Conservation (phyloP, 441 rosid genomes). For the Erysimum pusillum region DNA sequence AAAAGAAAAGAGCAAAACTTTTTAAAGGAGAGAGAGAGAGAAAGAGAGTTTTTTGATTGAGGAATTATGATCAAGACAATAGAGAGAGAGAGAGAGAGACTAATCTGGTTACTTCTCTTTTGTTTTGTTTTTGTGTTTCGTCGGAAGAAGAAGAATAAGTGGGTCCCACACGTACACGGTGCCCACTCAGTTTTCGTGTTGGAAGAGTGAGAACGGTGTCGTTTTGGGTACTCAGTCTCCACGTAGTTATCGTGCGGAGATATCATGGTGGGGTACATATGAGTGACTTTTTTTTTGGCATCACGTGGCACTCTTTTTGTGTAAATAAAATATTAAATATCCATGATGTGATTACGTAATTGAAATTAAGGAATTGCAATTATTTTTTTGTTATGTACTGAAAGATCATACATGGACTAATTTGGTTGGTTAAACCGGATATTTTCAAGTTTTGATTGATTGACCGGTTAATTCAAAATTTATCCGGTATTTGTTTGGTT, state of each 20-base stretch:
- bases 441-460: not conserved
- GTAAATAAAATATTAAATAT: not conserved
- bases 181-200: slow-evolving; percentile 50
- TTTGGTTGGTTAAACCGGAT: not conserved
- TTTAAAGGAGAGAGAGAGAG: too few relatives aligned
- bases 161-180: slow-evolving; percentile 48
- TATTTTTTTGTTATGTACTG: too few relatives aligned
- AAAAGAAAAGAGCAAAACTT: not conserved
- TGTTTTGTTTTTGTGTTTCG: slow-evolving; percentile 26
- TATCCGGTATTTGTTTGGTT: too few relatives aligned
- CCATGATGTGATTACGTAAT: slow-evolving; percentile 3
- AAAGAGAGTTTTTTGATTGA: too few relatives aligned
- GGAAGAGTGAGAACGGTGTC: slow-evolving; percentile 10
- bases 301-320: slow-evolving; percentile 33
- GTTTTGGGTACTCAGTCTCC: slow-evolving; percentile 11
- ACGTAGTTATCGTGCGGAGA: slow-evolving; percentile 33
- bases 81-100: slow-evolving; percentile 33
- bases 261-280: slow-evolving; percentile 39
- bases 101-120: not conserved
- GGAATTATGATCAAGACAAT: not conserved
- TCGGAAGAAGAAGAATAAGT: slow-evolving; percentile 35
- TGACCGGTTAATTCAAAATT: not conserved
- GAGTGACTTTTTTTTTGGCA: slow-evolving; percentile 14
- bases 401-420: not conserved
- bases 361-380: too few relatives aligned